Conservation (phyloP, 495 filamentous ascomycete genomes). For the Xylaria cubensis region DNA sequence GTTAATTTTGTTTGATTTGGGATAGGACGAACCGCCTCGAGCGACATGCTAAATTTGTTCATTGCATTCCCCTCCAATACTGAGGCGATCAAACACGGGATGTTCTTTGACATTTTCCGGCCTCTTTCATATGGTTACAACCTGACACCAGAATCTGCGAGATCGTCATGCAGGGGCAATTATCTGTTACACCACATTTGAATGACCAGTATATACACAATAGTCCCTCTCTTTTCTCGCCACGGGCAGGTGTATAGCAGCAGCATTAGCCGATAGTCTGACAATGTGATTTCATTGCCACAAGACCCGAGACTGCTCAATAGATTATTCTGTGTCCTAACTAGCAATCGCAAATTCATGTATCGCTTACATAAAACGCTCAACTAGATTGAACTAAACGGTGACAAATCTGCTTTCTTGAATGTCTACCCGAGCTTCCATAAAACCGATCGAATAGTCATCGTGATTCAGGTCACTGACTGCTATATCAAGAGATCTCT, state of each 20-base stretch:
- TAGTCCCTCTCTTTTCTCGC: not conserved
- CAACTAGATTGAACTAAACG: not conserved
- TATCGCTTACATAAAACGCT: not conserved
- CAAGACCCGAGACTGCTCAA: not conserved
- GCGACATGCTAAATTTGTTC: not conserved
- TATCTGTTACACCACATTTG: not conserved
- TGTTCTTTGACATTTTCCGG: constrained; percentile 15
- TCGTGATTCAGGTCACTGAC: not conserved
- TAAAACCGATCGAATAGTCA: not conserved
- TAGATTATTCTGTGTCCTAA: not conserved
- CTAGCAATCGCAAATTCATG: not conserved
- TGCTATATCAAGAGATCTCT: not conserved
- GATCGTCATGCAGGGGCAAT: constrained; percentile 34
- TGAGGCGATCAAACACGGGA: constrained; percentile 20
- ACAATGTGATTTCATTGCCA: not conserved
- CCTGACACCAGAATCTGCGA: constrained; percentile 35
- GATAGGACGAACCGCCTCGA: not conserved
- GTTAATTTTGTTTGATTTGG: not conserved
- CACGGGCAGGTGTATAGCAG: not conserved
- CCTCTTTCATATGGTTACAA: constrained; percentile 20
- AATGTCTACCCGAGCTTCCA: not conserved
- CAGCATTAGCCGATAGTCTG: not conserved
- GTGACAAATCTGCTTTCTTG: not conserved
- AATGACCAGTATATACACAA: constrained; percentile 1
- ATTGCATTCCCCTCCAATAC: not conserved